Percentiles rank a stretch among this genome's conserved stretches.
Evolutionary conservation across 306 rosid genomes (phyloP).

Genomic region (Corylus heterophylla): DNA sequence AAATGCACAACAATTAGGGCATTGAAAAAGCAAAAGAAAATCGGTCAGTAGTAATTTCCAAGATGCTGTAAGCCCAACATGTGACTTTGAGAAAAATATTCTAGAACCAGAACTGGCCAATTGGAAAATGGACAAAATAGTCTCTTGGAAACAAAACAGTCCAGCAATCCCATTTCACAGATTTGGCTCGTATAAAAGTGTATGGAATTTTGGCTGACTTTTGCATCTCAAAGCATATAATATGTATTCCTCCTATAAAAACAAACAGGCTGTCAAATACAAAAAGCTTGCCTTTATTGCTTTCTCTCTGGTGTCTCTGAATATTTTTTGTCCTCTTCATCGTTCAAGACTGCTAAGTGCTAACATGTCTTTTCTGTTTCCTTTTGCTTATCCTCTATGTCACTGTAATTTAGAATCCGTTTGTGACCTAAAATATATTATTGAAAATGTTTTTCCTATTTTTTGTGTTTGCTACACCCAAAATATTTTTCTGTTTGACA

Average conservation of each 20-base stretch:
- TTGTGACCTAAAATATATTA: too few species aligned
- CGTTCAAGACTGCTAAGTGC: background rate
- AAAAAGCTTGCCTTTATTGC: background rate
- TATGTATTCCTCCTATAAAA: background rate
- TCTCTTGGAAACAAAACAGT: background rate
- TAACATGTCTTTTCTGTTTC: background rate
- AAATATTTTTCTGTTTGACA: too few species aligned
- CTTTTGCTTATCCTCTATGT: too few species aligned
- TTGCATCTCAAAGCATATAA: background rate
- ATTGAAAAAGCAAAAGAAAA: background rate
- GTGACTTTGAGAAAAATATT: background rate
- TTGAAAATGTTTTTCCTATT: too few species aligned
- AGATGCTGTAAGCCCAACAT: background rate
- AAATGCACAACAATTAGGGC: background rate
- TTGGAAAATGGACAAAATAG: background rate
- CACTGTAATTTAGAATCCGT: too few species aligned
- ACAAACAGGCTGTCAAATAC: background rate
- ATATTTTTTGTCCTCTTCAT: constrained; percentile 15
- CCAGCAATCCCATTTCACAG: too few species aligned
- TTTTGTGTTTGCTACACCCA: too few species aligned
- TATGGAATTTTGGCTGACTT: background rate
- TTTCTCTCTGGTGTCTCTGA: background rate
- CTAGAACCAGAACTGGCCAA: background rate
- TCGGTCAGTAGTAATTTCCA: background rate
- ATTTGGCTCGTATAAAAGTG: background rate